These are phyloP conservation scores for Haematococcus sp. DNA, from an alignment of 139 green algal species.

Conservation along the genomic window DNA sequence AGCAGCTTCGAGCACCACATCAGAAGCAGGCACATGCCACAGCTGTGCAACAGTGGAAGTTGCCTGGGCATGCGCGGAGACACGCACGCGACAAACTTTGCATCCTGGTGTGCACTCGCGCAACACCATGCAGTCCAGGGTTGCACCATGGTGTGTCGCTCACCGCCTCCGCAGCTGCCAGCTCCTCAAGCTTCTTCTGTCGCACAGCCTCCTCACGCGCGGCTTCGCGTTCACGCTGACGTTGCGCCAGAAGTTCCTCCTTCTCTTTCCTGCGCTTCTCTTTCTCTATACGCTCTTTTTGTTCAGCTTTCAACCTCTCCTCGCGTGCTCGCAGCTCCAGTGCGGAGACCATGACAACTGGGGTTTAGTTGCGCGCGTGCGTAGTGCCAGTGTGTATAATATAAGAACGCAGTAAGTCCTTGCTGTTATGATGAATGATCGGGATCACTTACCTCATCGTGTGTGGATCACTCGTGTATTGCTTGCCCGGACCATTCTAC, in stretches of 20 bases:
- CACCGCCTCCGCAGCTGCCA: slow-evolving; percentile 42
- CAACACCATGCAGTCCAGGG: neutral
- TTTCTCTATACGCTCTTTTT: slow-evolving; percentile 31
- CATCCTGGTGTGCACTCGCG: neutral
- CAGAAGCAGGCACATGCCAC: no score
- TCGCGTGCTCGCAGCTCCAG: slow-evolving; percentile 36
- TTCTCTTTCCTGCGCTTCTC: slow-evolving; percentile 41
- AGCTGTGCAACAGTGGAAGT: no score
- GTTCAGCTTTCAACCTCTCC: slow-evolving; percentile 34
- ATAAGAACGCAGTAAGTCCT: no score
- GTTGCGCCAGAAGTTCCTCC: slow-evolving; percentile 34
- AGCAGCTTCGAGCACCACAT: no score
- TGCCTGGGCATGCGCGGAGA: no score
- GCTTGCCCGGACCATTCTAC: no score
- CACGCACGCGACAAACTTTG: neutral
- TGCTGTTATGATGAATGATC: no score
- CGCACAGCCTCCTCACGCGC: slow-evolving; percentile 38
- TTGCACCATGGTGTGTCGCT: neutral
- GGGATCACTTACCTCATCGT: no score
- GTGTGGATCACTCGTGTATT: no score
- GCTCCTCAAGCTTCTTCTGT: slow-evolving; percentile 18
- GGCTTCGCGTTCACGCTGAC: slow-evolving; percentile 33
- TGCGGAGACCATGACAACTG: slow-evolving; percentile 2
- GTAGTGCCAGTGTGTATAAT: no score
- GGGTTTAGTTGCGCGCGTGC: no score